Percentiles rank a stretch among this genome's conserved stretches.
These are phyloP conservation scores for Gonapodya sp. DNA, from an alignment of 192 early-diverging fungal species.

Conservation along the genomic window DNA sequence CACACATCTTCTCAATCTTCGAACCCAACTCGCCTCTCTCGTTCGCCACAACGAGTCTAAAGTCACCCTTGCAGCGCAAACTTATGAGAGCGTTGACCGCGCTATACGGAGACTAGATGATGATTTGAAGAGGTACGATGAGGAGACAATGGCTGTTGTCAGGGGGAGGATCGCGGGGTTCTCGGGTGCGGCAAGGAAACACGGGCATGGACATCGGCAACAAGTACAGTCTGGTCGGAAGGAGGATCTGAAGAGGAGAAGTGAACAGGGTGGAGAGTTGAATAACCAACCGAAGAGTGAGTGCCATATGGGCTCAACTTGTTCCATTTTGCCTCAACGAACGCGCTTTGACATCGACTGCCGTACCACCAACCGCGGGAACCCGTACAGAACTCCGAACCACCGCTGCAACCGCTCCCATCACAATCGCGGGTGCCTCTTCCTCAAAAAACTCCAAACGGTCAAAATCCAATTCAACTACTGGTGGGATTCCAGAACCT, in stretches of 20 bases:
- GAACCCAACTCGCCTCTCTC: constrained; percentile 43
- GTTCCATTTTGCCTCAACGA: no score
- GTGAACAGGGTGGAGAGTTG: no score
- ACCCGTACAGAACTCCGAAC: no score
- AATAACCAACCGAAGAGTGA: no score
- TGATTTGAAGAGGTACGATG: constrained; percentile 85
- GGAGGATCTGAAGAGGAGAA: no score
- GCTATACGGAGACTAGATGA: constrained; percentile 83
- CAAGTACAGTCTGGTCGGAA: no score
- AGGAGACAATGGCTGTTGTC: constrained; percentile 64
- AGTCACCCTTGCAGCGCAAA: constrained; percentile 82
- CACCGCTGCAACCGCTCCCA: background rate
- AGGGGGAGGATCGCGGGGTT: background rate
- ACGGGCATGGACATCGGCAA: no score
- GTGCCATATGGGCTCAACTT: no score
- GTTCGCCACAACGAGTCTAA: constrained; percentile 88
- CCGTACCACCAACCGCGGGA: background rate
- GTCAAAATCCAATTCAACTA: background rate
- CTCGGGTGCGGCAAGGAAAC: no score
- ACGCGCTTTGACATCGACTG: background rate
- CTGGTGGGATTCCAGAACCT: background rate
- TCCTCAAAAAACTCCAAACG: constrained; percentile 1
- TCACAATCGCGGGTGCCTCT: background rate
- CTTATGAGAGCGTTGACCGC: constrained; percentile 86
- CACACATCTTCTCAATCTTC: constrained; percentile 57